Conservation (phyloP, 1,284 basidiomycete species). For the Leccinum ambiguum region DNA sequence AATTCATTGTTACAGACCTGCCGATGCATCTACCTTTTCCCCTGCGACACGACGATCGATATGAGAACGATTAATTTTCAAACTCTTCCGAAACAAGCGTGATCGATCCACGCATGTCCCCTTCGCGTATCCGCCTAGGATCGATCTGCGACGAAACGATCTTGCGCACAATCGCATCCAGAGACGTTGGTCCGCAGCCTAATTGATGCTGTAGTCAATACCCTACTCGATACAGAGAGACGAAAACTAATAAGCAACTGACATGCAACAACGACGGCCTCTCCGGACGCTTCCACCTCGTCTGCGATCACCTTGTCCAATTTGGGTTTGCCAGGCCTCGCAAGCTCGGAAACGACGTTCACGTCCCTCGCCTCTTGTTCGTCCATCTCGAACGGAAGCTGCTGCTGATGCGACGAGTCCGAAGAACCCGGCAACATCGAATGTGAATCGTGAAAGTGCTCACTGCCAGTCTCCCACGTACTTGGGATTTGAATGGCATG, state of each 20-base stretch:
- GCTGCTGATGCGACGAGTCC: not conserved
- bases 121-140: slow-evolving; percentile 51
- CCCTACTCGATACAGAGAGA: not conserved
- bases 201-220: not conserved
- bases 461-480: not conserved
- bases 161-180: slow-evolving; percentile 73
- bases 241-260: slow-evolving; percentile 31
- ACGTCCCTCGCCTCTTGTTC: slow-evolving; percentile 70
- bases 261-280: slow-evolving; percentile 69
- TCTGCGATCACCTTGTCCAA: slow-evolving; percentile 65
- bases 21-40: not conserved
- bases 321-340: slow-evolving; percentile 74
- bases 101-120: slow-evolving; percentile 64
- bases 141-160: slow-evolving; percentile 64
- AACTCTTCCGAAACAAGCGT: slow-evolving; percentile 70
- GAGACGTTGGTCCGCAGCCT: slow-evolving; percentile 76
- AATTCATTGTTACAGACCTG: not conserved
- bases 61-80: slow-evolving; percentile 44
- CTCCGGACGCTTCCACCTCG: slow-evolving; percentile 59
- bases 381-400: slow-evolving; percentile 53
- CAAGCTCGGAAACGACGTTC: slow-evolving; percentile 64
- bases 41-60: not conserved
- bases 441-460: not conserved
- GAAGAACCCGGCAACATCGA: not conserved
- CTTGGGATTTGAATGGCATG: slow-evolving; percentile 14